Evolutionary conservation across 805 yeast species (phyloP), one percentile per base, ranked within the genome.

Genomic region (Wickerhamiella sorbophila): DNA sequence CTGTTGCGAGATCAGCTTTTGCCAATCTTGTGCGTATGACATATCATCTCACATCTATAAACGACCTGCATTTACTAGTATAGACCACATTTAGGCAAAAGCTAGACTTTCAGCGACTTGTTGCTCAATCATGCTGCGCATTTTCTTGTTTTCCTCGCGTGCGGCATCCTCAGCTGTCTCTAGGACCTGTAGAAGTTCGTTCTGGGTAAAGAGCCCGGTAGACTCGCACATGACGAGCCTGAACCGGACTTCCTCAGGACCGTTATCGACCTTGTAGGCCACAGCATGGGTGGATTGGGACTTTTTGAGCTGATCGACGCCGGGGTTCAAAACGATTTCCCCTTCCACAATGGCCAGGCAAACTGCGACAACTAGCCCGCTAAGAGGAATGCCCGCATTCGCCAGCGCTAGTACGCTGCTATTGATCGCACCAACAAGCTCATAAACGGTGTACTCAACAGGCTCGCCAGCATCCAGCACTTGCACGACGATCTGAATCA

Each of bases 311-410:
- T 70, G 67, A 3, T 60, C 58, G 8, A 62, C 58, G 2, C 65
- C 51, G 1, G 91, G 88, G 38, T 66, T 62, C 2, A 62, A 38
- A 8, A 51, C 22, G 5, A 54, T 45, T 19, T 60, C 58, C 1
- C 51, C 50, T 26, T 57, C 52, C 19, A 46, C 47, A 3, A 52
- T 39, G 3, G 70, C 66, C n/a, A 75, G 56, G 4, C 75, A 62
- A 0, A 71, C 62, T 15, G 86, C 73, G 0, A 74, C 69, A 51
- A 78, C 77, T 1, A 86, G 71, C n/a, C 70, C 61, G 38, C 67
- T 64, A 41, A 88, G 59, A 0, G 85, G 79, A 16, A 87, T 67
- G 36, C 83, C 85, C 5, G 94, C 80, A 58, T 86, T 88, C 1
- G 86, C 58, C 35, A 88, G 67, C 0, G 96, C 94, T 48, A 82